These are phyloP conservation scores for Mariannaea sp. DNA, from an alignment of 2,329 filamentous ascomycete species.

Conservation along the genomic window DNA sequence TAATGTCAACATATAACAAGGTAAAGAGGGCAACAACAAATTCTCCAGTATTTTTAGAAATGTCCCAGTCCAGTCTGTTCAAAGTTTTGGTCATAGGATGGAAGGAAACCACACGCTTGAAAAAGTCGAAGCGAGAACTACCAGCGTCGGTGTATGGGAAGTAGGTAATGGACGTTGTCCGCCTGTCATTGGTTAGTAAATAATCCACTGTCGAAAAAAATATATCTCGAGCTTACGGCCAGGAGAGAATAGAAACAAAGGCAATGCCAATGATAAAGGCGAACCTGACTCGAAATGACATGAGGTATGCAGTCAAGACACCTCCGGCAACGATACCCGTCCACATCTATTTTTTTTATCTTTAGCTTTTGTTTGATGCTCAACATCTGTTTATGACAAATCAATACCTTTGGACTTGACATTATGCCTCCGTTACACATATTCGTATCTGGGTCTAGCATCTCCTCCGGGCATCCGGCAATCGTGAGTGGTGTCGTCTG, in stretches of 20 bases:
- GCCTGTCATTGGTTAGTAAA: slow-evolving; percentile 7
- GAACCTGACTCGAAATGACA: slow-evolving; percentile 81
- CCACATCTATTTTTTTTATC: slow-evolving; percentile 58
- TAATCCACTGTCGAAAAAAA: rapidly evolving
- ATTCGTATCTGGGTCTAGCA: slow-evolving; percentile 16
- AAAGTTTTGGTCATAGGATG: slow-evolving; percentile 71
- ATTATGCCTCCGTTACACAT: slow-evolving; percentile 31
- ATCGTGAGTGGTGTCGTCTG: slow-evolving; percentile 68
- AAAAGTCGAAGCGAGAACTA: slow-evolving; percentile 73
- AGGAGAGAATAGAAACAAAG: slow-evolving; percentile 80
- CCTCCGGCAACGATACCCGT: slow-evolving; percentile 80
- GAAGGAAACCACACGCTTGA: slow-evolving; percentile 79
- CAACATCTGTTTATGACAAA: rapidly evolving
- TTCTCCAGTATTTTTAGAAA: slow-evolving; percentile 66
- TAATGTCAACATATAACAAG: slow-evolving; percentile 75
- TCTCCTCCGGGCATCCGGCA: slow-evolving; percentile 61
- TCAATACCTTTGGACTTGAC: slow-evolving; percentile 28
- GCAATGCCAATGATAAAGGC: slow-evolving; percentile 79
- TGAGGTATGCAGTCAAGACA: slow-evolving; percentile 72
- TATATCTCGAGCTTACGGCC: slow-evolving; percentile 65
- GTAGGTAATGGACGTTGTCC: slow-evolving; percentile 68
- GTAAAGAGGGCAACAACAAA: slow-evolving; percentile 77
- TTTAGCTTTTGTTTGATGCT: rapidly evolving
- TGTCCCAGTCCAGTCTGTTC: slow-evolving; percentile 70
- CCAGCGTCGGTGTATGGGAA: slow-evolving; percentile 73